Conservation (phyloP, 257 asterid genomes). For the Solanum arcanum region DNA sequence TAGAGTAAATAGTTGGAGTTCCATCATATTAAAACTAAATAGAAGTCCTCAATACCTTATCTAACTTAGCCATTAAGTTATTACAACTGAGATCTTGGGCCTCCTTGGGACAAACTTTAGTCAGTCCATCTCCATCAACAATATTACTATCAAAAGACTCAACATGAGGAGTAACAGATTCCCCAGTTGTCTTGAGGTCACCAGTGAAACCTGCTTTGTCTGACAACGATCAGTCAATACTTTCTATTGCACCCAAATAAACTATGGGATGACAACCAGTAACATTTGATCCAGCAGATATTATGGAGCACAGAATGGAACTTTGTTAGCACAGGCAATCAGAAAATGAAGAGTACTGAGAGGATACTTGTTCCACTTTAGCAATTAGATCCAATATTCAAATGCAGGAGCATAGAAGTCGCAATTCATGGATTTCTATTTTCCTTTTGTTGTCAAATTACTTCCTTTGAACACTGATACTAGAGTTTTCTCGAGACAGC, state of each 20-base stretch:
- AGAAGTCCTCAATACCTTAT: conserved; percentile 32
- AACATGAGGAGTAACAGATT: neutral
- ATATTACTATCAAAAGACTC: conserved; percentile 12
- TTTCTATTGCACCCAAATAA: neutral
- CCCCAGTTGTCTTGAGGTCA: conserved; percentile 13
- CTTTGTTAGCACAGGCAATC: neutral
- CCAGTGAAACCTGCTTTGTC: conserved; percentile 31
- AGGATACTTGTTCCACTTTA: neutral
- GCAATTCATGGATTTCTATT: neutral
- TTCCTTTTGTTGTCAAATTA: neutral
- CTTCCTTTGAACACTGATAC: neutral
- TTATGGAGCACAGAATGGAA: neutral
- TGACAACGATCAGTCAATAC: conserved; percentile 1
- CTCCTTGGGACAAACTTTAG: conserved; percentile 8
- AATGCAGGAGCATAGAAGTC: neutral
- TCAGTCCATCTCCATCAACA: conserved; percentile 21
- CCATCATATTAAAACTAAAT: neutral
- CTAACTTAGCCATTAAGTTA: conserved; percentile 21
- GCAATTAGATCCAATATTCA: neutral
- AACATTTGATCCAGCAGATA: neutral
- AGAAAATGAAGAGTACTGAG: neutral
- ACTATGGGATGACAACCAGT: neutral
- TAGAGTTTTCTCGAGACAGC: neutral
- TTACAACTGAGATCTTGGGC: conserved; percentile 17
- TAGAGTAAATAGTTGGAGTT: neutral